Evolutionary conservation across 371 early-diverging fungal genomes (phyloP), one percentile per base, ranked within the genome.

Genomic region (Haplosporangium sp.): DNA sequence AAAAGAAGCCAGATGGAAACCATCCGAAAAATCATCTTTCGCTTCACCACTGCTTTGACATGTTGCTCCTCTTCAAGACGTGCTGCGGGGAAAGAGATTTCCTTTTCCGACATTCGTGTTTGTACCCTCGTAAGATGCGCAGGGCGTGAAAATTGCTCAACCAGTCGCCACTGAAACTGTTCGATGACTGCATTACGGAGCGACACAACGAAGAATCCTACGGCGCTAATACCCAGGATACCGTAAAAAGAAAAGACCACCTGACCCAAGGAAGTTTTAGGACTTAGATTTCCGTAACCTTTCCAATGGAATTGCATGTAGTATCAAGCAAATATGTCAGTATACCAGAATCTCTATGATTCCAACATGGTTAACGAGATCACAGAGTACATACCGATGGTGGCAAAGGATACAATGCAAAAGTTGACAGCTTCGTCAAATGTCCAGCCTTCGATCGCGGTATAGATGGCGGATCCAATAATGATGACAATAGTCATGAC

Each of bases 361-460:
- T 20, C 20, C 27, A 63, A 11, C 37, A 7, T 6, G 38, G 40
- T 11, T 58, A 44, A 52, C 20, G n/a, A n/a, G 52, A 27, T 47
- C 66, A 27, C 27, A 27, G 27, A 27, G 27, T 27, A 27, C 27
- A 20, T 81, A 79, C 81, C 81, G 20, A 81, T 74, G 3, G 81
- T 81, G 3, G 81, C 67, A 63, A 81, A 81, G 1, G 81, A 81
- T 4, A 81, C 81, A 58, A 81, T 81, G 27, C 81, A 81, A 72
- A 81, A 81, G 61, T 81, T 81, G 52, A 81, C 69, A 9, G 81
- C 63, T 0, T 81, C 55, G 64, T 81, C 81, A 69, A 81, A 81
- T 11, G 66, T 50, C 81, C 81, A 81, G 0, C 17, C n/a, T 35
- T 81, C 81, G n/a, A 81, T 69, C 1, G 50, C 38, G 0, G 75